Evolutionary conservation across 257 asterid genomes (phyloP), one percentile per base, ranked within the genome.

Genomic region (Nicotiana benthamiana): DNA sequence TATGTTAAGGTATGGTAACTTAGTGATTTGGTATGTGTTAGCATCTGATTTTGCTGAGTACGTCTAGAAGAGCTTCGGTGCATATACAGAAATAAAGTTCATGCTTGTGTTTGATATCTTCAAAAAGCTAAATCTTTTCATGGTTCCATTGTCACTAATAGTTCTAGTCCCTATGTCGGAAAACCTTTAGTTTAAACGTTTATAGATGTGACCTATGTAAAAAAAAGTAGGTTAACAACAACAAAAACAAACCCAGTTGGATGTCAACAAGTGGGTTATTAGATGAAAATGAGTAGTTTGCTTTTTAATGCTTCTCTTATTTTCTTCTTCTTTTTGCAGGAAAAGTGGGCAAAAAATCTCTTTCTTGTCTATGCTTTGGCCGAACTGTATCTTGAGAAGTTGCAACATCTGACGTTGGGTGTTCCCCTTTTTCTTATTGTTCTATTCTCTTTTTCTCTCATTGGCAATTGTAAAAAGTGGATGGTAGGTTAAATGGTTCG

Each of bases 311-410:
- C 57, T 18, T 18, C 24, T 54, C 11, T 6, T 13, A 10, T 27
- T 15, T 64, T 5, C 1, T 15, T 16, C 2, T 28, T 20, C 6
- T 12, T 13, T 32, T 13, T 77, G 81, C 85, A 82, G 85, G 85
- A 81, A 75, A 82, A 85, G 77, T 85, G 88, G 88, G 80, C 88
- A 15, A 85, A 85, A 82, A 85, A 85, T 77, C 88, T 85, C 0
- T 85, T 54, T 66, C 86, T 62, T 82, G 82, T 78, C 28, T 85
- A 57, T 82, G 88, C 86, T 82, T 79, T 60, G 88, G 86, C 28
- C 80, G 86, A 81, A 85, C 88, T 1, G 86, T 82, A 18, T 79
- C 83, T 22, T 82, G 84, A 85, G 74, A 46, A 11, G 67, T 34
- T 78, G 62, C 28, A 24, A 18, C 61, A 77, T 77, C 72, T 20